A percentile compares a stretch with the other conserved stretches of the same genome.
Evolutionary conservation across 768 basidiomycete species (phyloP).

Genomic region (Suillus brevipes): DNA sequence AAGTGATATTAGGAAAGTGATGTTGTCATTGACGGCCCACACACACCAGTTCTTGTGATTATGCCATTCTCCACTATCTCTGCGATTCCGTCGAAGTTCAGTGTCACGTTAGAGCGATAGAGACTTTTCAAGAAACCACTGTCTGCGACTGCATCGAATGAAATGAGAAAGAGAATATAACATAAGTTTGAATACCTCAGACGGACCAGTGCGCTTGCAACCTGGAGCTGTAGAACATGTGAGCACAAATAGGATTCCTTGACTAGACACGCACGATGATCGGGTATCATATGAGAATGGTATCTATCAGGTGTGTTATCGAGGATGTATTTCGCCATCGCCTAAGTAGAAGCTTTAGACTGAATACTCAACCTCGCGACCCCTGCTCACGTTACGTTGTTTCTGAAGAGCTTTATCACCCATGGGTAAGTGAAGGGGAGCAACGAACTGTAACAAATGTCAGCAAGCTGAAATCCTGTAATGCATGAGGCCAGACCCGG

Average conservation of each 20-base stretch:
- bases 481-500: conserved; percentile 34
- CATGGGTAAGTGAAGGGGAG: conserved; percentile 17
- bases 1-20: neutral
- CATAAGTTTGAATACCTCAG: neutral
- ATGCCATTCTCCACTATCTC: conserved; percentile 1
- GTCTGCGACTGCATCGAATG: neutral
- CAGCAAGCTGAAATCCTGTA: neutral
- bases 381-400: conserved; percentile 12
- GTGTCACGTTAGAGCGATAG: neutral
- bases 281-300: neutral
- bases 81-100: neutral
- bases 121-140: neutral
- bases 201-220: neutral
- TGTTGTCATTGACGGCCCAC: neutral
- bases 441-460: conserved; percentile 17
- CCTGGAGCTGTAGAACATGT: neutral
- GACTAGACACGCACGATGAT: neutral
- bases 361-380: neutral
- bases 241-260: neutral
- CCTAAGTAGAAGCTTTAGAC: conserved; percentile 1
- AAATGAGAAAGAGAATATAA: neutral
- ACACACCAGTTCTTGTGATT: neutral
- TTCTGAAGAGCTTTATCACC: conserved; percentile 11
- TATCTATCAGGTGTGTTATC: neutral
- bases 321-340: neutral